These are phyloP conservation scores for Cercospora sesami DNA, from an alignment of 2,329 filamentous ascomycete species.

Conservation along the genomic window DNA sequence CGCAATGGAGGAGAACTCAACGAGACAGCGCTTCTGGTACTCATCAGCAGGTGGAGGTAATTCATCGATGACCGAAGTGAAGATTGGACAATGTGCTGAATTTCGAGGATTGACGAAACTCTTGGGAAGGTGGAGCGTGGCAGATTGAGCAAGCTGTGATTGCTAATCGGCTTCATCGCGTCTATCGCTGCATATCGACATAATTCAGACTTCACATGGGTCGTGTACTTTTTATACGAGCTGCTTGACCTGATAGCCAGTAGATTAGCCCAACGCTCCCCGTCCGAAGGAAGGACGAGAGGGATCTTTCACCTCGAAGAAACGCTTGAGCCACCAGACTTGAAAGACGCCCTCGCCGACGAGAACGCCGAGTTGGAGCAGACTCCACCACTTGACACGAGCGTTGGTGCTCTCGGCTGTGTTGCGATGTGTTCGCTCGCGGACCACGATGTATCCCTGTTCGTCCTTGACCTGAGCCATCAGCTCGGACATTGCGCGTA, in stretches of 20 bases:
- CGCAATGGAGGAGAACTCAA: not conserved
- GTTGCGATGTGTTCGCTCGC: constrained; percentile 95
- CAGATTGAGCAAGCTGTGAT: not conserved
- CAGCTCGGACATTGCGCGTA: constrained; percentile 79
- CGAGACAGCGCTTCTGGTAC: not conserved
- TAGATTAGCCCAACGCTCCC: constrained; percentile 35
- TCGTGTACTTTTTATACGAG: constrained; percentile 35
- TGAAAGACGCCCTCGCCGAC: constrained; percentile 94
- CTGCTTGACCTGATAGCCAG: constrained; percentile 41
- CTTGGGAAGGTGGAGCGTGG: not conserved
- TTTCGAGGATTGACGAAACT: not conserved
- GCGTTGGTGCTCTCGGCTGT: constrained; percentile 98
- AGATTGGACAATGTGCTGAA: not conserved
- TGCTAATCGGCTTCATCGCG: constrained; percentile 9
- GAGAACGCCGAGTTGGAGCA: constrained; percentile 89
- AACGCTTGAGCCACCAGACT: constrained; percentile 98
- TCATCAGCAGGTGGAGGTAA: not conserved
- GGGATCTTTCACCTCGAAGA: constrained; percentile 51
- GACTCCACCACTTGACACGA: constrained; percentile 99
- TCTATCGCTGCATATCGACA: constrained; percentile 20
- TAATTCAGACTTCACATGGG: constrained; percentile 9
- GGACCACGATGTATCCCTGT: constrained; percentile 92
- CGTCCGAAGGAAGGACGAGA: constrained; percentile 33
- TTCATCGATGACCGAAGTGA: too few species aligned
- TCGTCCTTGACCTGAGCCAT: constrained; percentile 94